Evolutionary conservation across 495 filamentous ascomycete genomes (phyloP), one percentile per base, ranked within the genome.

Genomic region (Talaromyces thailandensis): DNA sequence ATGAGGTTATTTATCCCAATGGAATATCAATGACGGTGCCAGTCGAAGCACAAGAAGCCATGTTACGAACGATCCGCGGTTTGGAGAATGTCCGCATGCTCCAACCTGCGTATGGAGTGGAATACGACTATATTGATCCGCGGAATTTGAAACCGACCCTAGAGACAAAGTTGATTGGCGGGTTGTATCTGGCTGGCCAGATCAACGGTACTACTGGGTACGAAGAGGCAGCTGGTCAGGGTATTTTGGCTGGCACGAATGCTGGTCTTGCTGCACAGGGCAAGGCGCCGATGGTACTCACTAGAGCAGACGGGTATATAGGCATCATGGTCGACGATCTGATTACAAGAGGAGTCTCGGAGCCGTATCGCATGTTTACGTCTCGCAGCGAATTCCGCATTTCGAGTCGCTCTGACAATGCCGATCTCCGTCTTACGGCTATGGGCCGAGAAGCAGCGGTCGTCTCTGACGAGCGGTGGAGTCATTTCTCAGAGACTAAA

Each of bases 241-340:
- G 94, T 32, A 83, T 98, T 67, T 77, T 98, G 18, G 95, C 94
- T 0, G 94, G 94, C 37, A 91, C 89, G 65, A 98, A 98, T 69
- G 94, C 94, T 6, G 95, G 95, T 1, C 81, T 96, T 21, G 82
- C 86, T 12, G 83, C 93, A 0, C 85, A 86, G 62, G 78, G 78
- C 23, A 85, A 87, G 16, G 69, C 73, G 4, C 80, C 84, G 0
- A 74, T 96, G 63, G 81, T 81, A 2, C 79, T 98, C 18, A 85
- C 82, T n/a, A 81, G 94, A 62, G 86, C 88, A 12, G 94, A 98
- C 72, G 91, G 89, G 16, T 98, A 97, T 70, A 97, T 98, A 70
- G 94, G 94, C 58, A 87, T 98, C 75, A 96, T 98, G 94, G 94
- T 98, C 71, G 94, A 98, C 74, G 94, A 98, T 71, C 86, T 98